Evolutionary conservation across 73 alveolate genomes (phyloP).

Genomic region (Paramecium sexaurelia): DNA sequence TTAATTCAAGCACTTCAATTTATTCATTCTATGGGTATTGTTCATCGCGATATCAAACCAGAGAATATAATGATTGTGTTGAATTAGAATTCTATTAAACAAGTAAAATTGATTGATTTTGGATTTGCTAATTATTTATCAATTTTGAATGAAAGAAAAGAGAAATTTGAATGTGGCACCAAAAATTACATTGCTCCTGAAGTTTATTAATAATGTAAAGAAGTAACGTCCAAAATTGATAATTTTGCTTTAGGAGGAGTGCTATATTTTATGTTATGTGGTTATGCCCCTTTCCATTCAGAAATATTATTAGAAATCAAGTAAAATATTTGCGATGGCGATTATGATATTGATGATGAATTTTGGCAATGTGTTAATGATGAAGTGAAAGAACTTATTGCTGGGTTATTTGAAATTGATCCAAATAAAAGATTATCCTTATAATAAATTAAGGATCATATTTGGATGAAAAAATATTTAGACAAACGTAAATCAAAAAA

Average conservation of each 20-base stretch:
- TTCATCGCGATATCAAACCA: conserved; percentile 84
- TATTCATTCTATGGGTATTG: conserved; percentile 70
- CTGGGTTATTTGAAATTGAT: background rate
- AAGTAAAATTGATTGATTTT: conserved; percentile 50
- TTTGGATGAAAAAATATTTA: background rate
- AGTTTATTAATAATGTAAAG: background rate
- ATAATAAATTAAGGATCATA: background rate
- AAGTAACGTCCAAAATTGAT: conserved; percentile 6
- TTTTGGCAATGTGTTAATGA: conserved; percentile 48
- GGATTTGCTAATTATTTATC: conserved; percentile 50
- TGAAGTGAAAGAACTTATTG: conserved; percentile 50
- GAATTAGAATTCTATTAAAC: background rate
- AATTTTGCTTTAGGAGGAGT: conserved; percentile 48
- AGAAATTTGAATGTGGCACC: conserved; percentile 55
- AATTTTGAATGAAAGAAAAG: conserved; percentile 27
- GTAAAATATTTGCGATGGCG: background rate
- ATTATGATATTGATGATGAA: conserved; percentile 32
- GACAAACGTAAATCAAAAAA: background rate
- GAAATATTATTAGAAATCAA: background rate
- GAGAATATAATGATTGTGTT: conserved; percentile 67
- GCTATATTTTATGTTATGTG: conserved; percentile 27
- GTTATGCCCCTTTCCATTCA: conserved; percentile 37
- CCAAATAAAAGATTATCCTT: background rate
- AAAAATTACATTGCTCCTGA: conserved; percentile 72
- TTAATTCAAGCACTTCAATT: conserved; percentile 64